Base-by-base conservation (phyloP, 441 rosid genomes). In the Pelargonium fulgidum region DNA sequence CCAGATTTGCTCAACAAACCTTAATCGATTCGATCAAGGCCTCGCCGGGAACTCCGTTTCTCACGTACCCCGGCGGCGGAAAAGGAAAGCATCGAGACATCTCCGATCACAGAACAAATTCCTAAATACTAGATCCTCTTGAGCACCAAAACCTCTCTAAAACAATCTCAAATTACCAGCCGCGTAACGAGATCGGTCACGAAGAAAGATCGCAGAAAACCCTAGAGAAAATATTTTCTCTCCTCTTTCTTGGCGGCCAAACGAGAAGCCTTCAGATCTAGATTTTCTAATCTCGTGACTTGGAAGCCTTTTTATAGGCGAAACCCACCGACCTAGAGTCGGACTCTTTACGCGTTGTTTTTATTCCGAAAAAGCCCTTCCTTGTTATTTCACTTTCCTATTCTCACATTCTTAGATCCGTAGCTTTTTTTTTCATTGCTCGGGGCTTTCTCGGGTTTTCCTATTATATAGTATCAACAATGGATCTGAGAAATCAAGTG, bases 81-180 rank as follows among this genome's bases (percentile, higher is more conserved):
- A 76, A 87, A 67, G 90, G 87, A 74, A 81, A 88, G 85, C 89
- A 87, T 71, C 87, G 84, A 63, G 98, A 82, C 96, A 92, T 88
- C 41, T 42, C 74, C 62, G 62, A 56, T 11, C 26, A 56, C 20
- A 56, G 2, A 56, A 7, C 26, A 56, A 39, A 0, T 39, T 39
- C 42, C 42, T 7, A 39, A 39, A 56, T 2, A 56, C 26, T 19
- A 56, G 26, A 56, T 7, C 62, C 26, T 1, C 26, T 1, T 2
- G 20, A 6, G 17, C 16, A 52, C 22, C 8, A 52, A 52, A 52
- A 52, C 59, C 59, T 20, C 59, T 8, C 59, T 14, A 52, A 52
- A 1, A 6, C 19, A 52, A n/a, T n/a, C 22, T 6, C 7, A 4
- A 4, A 1, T 54, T 54, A 5, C 61, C 3, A 16, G 59, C 59